Conservation (phyloP, 192 early-diverging fungal species). For the Umbelopsis sp. region DNA sequence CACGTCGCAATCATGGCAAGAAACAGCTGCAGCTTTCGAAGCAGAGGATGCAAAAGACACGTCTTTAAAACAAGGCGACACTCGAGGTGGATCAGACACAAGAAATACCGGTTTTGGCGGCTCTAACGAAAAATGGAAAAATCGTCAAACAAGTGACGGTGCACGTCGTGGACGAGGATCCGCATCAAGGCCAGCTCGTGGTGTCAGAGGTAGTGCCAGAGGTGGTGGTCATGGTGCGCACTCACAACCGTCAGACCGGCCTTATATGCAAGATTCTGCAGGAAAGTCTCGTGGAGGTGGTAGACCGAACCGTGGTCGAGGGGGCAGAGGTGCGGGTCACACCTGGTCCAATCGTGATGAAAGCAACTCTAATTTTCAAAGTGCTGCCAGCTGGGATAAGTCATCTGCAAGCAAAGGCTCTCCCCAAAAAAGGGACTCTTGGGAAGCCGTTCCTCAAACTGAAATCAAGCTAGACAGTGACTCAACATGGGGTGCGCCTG, state of each 20-base stretch:
- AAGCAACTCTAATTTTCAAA: neutral
- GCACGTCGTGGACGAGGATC: constrained; percentile 7
- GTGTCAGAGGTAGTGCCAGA: neutral
- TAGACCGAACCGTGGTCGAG: no score
- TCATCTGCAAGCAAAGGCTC: neutral
- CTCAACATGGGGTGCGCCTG: neutral
- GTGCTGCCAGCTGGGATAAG: neutral
- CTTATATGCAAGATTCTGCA: no score
- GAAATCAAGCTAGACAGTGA: neutral
- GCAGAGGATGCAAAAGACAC: no score
- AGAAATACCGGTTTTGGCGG: neutral
- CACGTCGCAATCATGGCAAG: neutral
- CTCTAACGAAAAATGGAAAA: neutral
- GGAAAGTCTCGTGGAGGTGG: no score
- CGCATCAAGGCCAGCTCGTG: neutral
- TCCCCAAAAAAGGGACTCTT: neutral
- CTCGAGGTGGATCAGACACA: neutral
- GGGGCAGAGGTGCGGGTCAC: no score
- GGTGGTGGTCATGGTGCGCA: neutral
- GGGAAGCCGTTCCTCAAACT: neutral
- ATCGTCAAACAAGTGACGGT: neutral
- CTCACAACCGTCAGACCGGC: neutral
- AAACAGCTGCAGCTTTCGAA: no score
- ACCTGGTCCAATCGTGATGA: neutral
- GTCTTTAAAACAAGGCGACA: no score